Conservation (phyloP, 73 alveolate species). For the Paramecium primaurelia region DNA sequence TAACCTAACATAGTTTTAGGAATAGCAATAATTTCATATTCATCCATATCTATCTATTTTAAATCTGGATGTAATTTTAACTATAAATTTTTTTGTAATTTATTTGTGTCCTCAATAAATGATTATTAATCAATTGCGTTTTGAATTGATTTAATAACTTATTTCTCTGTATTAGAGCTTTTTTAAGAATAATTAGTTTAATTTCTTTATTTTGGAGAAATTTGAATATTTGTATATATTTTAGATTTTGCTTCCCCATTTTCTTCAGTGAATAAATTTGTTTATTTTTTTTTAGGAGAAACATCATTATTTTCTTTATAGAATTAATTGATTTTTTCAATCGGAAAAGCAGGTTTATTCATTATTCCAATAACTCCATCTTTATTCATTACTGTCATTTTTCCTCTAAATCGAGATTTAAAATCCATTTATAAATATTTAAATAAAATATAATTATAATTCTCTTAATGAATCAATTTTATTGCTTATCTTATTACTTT, state of each 20-base stretch:
- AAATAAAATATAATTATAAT: not conserved
- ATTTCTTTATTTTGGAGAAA: not conserved
- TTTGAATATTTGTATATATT: not conserved
- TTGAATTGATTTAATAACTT: not conserved
- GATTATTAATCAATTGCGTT: not conserved
- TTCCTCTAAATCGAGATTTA: not conserved
- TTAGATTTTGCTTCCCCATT: not conserved
- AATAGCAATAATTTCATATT: not conserved
- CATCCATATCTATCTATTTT: not conserved
- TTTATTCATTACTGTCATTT: not conserved
- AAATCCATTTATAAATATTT: not conserved
- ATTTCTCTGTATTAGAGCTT: not conserved
- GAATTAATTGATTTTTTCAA: not conserved
- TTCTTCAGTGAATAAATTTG: not conserved
- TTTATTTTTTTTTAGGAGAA: not conserved
- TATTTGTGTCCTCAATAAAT: too few species aligned
- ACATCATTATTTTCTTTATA: not conserved
- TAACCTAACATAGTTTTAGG: not conserved
- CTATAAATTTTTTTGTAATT: not conserved
- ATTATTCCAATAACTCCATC: not conserved
- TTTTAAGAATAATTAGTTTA: not conserved
- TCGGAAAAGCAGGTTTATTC: not conserved
- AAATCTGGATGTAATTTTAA: not conserved
- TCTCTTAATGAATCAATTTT: not conserved
- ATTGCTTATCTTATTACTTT: not conserved